A percentile compares a stretch with the other conserved stretches of the same genome.
phyloP scores from a whole-genome alignment of 495 filamentous ascomycete genomes.

The Aspergillus kassunensis region DNA sequence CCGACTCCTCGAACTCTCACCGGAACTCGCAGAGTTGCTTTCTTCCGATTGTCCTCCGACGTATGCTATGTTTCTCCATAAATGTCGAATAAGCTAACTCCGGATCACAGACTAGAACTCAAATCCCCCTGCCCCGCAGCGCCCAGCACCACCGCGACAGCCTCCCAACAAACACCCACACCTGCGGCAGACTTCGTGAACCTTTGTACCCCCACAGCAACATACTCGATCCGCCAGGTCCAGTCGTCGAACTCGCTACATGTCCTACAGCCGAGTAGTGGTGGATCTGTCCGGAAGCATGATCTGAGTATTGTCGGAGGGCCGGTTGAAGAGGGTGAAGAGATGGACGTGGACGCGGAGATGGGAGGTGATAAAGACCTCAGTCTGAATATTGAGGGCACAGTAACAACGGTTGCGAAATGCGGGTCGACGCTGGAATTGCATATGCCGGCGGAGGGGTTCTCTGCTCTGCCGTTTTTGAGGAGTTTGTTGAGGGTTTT shows the following conservation, averaged over 20 bases:
- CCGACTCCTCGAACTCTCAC: slow-evolving; percentile 76
- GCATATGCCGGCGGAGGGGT: slow-evolving; percentile 28
- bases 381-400: slow-evolving; percentile 32
- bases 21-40: slow-evolving; percentile 65
- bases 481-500: slow-evolving; percentile 33
- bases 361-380: neutral
- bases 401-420: slow-evolving; percentile 61
- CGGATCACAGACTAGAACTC: slow-evolving; percentile 56
- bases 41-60: slow-evolving; percentile 55
- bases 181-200: slow-evolving; percentile 57
- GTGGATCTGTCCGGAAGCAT: slow-evolving; percentile 21
- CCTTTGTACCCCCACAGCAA: slow-evolving; percentile 64
- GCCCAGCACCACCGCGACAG: neutral
- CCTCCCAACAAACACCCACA: neutral
- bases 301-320: slow-evolving; percentile 31
- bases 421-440: slow-evolving; percentile 73
- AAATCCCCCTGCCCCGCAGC: slow-evolving; percentile 54
- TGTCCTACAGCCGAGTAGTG: slow-evolving; percentile 55
- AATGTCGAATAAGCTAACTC: neutral
- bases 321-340: neutral
- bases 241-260: slow-evolving; percentile 87
- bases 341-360: slow-evolving; percentile 6
- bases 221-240: slow-evolving; percentile 80
- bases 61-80: slow-evolving; percentile 37
- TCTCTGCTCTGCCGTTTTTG: slow-evolving; percentile 32